Base-by-base conservation (phyloP, 352 stramenopile genomes). In the Globisporangium viniferum region DNA sequence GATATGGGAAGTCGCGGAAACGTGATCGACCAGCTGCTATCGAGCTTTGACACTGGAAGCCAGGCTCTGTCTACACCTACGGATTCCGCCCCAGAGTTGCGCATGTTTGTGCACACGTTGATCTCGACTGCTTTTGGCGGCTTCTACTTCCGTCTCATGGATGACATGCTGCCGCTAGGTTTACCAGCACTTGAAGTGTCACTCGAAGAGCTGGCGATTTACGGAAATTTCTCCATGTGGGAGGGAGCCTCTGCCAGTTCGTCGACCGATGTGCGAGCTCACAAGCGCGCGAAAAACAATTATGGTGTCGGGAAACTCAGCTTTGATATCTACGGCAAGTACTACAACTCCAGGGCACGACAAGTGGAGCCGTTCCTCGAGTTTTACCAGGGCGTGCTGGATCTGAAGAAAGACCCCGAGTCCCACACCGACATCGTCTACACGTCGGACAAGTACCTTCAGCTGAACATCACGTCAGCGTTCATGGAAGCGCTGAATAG, bases 281-380 rank as follows among this genome's bases (percentile, higher is more conserved):
- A 75, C 48, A 76, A 79, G 35, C 79, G 81, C 20, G 75, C 75
- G 2, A 81, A 81, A 61, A 84, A 91, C 65, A 90, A 87, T 55
- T 92, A 82, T 58, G 89, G 86, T 31, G 73, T 93, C 8, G 82
- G 73, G 7, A 93, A 90, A 67, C 70, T 95, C 55, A 91, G 80
- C 64, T 93, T 93, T 66, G 81, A 90, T 27, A 64, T 95, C 39
- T 95, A 96, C 64, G 87, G 88, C 74, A 95, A 95, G 70, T 96
- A 96, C 64, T 96, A 92, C 83, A 96, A 96, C 73, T 74, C 74
- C 1, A 92, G 78, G 35, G 80, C 81, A 14, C 74, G 84, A 5
- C 85, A 94, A 51, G 73, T 89, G 5, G 89, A 96, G 63, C 89
- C 89, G 24, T 96, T 95, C 65, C 77, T 96, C 53, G 89, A 96